phyloP scores from a whole-genome alignment of 768 basidiomycete species.

The Lactarius trivialis region DNA sequence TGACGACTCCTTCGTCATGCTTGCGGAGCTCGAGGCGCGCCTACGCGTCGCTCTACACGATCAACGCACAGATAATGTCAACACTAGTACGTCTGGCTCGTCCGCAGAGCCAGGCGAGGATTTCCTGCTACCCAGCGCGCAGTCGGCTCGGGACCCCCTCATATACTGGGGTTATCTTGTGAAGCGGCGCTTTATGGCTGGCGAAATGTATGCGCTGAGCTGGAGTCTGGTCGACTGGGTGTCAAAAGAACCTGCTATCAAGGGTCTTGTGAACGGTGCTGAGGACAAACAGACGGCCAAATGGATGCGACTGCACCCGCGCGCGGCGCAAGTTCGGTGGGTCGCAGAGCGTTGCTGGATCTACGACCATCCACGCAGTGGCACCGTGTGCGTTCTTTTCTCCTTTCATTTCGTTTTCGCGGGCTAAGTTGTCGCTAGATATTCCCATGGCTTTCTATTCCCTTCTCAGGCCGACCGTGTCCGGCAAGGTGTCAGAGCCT shows the following conservation, averaged over 20 bases:
- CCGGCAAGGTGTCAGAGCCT: slow-evolving; percentile 46
- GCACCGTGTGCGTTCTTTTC: slow-evolving; percentile 68
- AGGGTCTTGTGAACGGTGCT: slow-evolving; percentile 63
- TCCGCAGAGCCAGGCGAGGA: background rate
- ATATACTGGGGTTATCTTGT: slow-evolving; percentile 90
- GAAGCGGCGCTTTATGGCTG: slow-evolving; percentile 91
- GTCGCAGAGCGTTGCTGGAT: slow-evolving; percentile 92
- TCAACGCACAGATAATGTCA: background rate
- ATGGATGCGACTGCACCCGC: slow-evolving; percentile 88
- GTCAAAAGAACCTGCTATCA: slow-evolving; percentile 64
- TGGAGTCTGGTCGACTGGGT: slow-evolving; percentile 86
- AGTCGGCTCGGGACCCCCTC: slow-evolving; percentile 49
- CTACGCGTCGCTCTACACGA: slow-evolving; percentile 68
- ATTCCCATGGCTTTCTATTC: slow-evolving; percentile 92
- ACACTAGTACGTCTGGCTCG: background rate
- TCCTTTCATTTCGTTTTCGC: background rate
- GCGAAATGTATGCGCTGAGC: slow-evolving; percentile 86
- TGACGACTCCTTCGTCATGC: slow-evolving; percentile 92
- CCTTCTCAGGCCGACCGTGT: slow-evolving; percentile 79
- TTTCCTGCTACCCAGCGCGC: slow-evolving; percentile 12
- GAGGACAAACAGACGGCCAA: slow-evolving; percentile 92
- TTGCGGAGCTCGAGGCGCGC: slow-evolving; percentile 89
- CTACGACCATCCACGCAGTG: slow-evolving; percentile 92
- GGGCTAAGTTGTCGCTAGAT: slow-evolving; percentile 39
- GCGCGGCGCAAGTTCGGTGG: slow-evolving; percentile 76